A percentile compares a stretch with the other conserved stretches of the same genome.
These are phyloP conservation scores for Suillus variegatus DNA, from an alignment of 768 basidiomycete genomes.

Conservation along the genomic window DNA sequence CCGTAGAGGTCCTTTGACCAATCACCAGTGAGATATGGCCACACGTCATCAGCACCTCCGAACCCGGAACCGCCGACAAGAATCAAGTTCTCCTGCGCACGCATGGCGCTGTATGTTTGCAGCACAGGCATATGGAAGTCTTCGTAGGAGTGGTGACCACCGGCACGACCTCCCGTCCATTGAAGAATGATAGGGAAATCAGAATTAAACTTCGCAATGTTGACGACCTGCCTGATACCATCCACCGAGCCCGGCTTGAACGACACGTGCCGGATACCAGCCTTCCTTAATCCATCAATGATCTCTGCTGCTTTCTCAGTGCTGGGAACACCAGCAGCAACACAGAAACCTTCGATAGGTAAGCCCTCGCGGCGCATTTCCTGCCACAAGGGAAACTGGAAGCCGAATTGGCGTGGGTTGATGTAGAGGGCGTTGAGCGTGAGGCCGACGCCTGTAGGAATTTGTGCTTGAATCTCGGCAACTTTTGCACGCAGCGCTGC, in stretches of 20 bases:
- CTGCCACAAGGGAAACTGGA: constrained; percentile 98
- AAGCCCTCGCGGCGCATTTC: constrained; percentile 95
- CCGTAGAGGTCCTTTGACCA: constrained; percentile 86
- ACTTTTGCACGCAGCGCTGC: constrained; percentile 88
- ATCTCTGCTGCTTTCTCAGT: constrained; percentile 98
- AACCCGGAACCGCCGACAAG: constrained; percentile 96
- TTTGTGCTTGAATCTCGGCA: constrained; percentile 83
- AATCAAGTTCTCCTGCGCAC: constrained; percentile 84
- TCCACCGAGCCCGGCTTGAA: constrained; percentile 99
- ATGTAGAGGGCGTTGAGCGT: constrained; percentile 97
- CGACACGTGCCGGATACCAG: constrained; percentile 93
- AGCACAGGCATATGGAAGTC: constrained; percentile 98
- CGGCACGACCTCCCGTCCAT: constrained; percentile 99
- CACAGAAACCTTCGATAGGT: constrained; percentile 98
- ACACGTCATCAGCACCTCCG: constrained; percentile 91
- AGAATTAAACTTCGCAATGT: constrained; percentile 91
- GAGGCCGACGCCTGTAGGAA: constrained; percentile 87
- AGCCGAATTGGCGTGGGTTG: constrained; percentile 95
- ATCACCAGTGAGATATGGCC: constrained; percentile 96
- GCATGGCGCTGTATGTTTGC: constrained; percentile 86
- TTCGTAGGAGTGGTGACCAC: constrained; percentile 97
- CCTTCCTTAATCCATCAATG: constrained; percentile 75
- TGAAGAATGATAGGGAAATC: constrained; percentile 97
- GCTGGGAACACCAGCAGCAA: constrained; percentile 95
- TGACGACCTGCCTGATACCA: constrained; percentile 95